These are phyloP conservation scores for Nicotiana paniculata DNA, from an alignment of 257 asterid species.

Conservation along the genomic window DNA sequence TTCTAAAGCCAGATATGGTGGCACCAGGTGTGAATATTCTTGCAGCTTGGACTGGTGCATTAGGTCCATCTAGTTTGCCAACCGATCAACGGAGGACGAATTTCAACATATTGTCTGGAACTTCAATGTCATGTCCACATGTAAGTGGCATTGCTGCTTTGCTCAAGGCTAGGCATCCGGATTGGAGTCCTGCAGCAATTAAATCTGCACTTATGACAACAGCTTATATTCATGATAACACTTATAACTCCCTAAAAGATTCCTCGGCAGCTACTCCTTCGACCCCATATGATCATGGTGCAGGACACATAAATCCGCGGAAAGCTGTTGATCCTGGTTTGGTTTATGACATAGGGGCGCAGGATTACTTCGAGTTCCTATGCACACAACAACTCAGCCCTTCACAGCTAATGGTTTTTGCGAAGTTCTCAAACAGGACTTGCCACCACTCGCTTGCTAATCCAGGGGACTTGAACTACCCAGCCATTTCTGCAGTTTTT, in stretches of 20 bases:
- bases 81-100: conserved; percentile 58
- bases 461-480: conserved; percentile 74
- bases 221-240: conserved; percentile 70
- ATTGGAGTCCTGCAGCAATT: conserved; percentile 85
- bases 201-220: conserved; percentile 93
- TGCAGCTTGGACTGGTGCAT: conserved; percentile 77
- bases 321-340: conserved; percentile 76
- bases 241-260: conserved; percentile 42
- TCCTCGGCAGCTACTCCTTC: conserved; percentile 48
- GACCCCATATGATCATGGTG: conserved; percentile 78
- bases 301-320: conserved; percentile 74
- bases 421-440: conserved; percentile 46
- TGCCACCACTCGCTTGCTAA: conserved; percentile 34
- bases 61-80: conserved; percentile 78
- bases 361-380: conserved; percentile 76
- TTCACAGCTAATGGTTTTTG: conserved; percentile 56
- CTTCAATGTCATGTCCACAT: conserved; percentile 97
- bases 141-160: conserved; percentile 86
- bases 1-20: conserved; percentile 71
- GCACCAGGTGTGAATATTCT: conserved; percentile 97
- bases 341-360: conserved; percentile 65
- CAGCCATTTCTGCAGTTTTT: conserved; percentile 66
- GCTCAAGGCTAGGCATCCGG: conserved; percentile 64
- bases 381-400: conserved; percentile 56
- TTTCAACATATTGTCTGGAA: conserved; percentile 84